Percentiles rank a stretch among this genome's conserved stretches.
Conservation (phyloP, 169 alveolate genomes). For the Amoebophrya sp. region DNA sequence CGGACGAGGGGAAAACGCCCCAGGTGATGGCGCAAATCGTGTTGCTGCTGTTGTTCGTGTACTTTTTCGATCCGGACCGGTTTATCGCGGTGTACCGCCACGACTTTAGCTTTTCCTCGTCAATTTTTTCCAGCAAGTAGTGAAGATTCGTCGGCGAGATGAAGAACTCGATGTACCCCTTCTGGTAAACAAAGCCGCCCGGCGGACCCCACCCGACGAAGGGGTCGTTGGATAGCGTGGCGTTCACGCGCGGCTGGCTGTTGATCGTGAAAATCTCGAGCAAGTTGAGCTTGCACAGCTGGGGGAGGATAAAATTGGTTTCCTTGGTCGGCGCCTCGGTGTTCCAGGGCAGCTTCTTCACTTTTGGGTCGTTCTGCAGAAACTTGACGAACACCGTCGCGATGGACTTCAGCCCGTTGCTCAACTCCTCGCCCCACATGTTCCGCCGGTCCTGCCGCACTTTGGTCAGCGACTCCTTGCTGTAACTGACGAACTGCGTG, state of each 20-base stretch:
- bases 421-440: constrained; percentile 41
- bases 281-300: constrained; percentile 46
- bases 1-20: constrained; percentile 60
- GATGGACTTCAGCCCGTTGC: neutral
- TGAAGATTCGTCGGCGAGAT: constrained; percentile 45
- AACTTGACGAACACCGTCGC: constrained; percentile 47
- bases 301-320: constrained; percentile 49
- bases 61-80: constrained; percentile 27
- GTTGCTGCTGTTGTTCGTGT: constrained; percentile 41
- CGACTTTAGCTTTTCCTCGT: constrained; percentile 49
- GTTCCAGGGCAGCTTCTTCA: constrained; percentile 58
- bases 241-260: constrained; percentile 59
- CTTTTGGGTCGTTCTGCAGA: constrained; percentile 44
- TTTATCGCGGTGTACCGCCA: constrained; percentile 56
- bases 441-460: constrained; percentile 28
- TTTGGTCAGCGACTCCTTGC: constrained; percentile 42
- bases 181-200: constrained; percentile 59
- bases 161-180: constrained; percentile 59
- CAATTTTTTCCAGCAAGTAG: constrained; percentile 32
- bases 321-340: constrained; percentile 52
- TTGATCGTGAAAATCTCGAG: constrained; percentile 54
- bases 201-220: constrained; percentile 63
- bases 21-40: constrained; percentile 63
- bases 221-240: constrained; percentile 57
- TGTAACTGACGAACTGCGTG: constrained; percentile 35